Percentiles rank a stretch among this genome's conserved stretches.
These are phyloP conservation scores for Eucalyptus caleyi DNA, from an alignment of 345 rosid genomes.

Conservation along the genomic window DNA sequence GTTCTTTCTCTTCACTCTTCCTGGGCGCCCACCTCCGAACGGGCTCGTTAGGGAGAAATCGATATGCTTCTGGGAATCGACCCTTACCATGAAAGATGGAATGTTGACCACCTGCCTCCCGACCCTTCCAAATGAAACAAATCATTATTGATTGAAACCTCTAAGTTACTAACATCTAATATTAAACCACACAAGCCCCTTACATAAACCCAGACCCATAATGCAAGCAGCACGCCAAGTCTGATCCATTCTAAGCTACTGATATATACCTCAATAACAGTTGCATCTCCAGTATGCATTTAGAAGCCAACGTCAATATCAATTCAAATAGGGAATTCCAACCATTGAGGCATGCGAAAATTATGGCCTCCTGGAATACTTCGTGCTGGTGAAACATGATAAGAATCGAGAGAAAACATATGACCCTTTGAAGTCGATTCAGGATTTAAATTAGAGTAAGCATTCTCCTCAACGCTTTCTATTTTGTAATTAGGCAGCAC, in stretches of 20 bases:
- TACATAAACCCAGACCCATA: not conserved
- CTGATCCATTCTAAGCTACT: not conserved
- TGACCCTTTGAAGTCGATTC: not conserved
- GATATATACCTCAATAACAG: not conserved
- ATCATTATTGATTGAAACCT: not conserved
- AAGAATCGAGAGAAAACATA: not conserved
- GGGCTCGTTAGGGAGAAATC: constrained; percentile 41
- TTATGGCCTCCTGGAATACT: not conserved
- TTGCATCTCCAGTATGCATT: not conserved
- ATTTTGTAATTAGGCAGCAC: not conserved
- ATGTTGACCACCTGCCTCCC: constrained; percentile 48
- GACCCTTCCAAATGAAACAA: constrained; percentile 10
- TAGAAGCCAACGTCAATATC: not conserved
- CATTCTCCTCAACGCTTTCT: not conserved
- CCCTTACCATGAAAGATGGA: constrained; percentile 40
- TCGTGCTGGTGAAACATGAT: not conserved
- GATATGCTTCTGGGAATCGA: constrained; percentile 40
- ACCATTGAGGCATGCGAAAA: not conserved
- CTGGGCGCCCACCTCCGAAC: constrained; percentile 31
- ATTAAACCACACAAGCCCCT: not conserved
- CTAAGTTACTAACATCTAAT: not conserved
- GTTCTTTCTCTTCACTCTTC: constrained; percentile 48
- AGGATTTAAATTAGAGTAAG: not conserved
- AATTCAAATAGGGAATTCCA: not conserved
- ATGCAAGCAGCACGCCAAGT: not conserved